Evolutionary conservation across 371 early-diverging fungal species (phyloP).

Genomic region (Actinomucor elegans): DNA sequence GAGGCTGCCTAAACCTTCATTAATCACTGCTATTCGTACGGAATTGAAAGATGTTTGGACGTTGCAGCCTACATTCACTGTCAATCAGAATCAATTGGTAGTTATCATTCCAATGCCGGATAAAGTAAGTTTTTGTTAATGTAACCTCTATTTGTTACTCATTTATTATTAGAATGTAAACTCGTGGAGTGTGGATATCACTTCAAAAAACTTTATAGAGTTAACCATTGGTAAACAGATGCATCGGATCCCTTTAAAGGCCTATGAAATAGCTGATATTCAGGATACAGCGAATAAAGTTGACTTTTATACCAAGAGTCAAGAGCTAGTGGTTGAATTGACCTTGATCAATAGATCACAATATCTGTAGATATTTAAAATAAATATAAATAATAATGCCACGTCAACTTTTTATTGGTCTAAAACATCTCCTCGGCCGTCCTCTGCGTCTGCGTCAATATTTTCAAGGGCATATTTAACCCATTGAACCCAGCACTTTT

Average conservation of each 20-base stretch:
- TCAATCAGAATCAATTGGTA: slow-evolving; percentile 12
- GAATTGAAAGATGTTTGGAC: not conserved
- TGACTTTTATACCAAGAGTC: slow-evolving; percentile 26
- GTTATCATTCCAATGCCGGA: slow-evolving; percentile 39
- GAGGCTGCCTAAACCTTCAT: slow-evolving; percentile 49
- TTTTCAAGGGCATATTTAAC: not conserved
- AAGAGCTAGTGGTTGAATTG: slow-evolving; percentile 28
- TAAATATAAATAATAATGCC: slow-evolving; percentile 4
- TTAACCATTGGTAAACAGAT: not conserved
- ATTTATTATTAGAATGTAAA: slow-evolving; percentile 19
- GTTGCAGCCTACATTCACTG: not conserved
- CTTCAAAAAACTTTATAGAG: slow-evolving; percentile 26
- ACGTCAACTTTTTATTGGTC: slow-evolving; percentile 26
- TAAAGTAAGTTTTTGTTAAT: slow-evolving; percentile 19
- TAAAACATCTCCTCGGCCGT: not conserved
- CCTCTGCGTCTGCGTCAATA: no score
- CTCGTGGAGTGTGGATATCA: slow-evolving; percentile 37
- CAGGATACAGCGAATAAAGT: slow-evolving; percentile 17
- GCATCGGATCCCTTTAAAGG: slow-evolving; percentile 9
- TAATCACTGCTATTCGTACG: not conserved
- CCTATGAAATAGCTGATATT: slow-evolving; percentile 19
- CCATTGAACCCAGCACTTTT: not conserved
- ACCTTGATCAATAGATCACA: slow-evolving; percentile 15
- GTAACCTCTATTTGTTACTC: not conserved
- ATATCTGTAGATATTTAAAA: slow-evolving; percentile 22